Evolutionary conservation across 2,329 filamentous ascomycete genomes (phyloP), one percentile per base, ranked within the genome.

Genomic region (Myriosclerotinia curreyana): DNA sequence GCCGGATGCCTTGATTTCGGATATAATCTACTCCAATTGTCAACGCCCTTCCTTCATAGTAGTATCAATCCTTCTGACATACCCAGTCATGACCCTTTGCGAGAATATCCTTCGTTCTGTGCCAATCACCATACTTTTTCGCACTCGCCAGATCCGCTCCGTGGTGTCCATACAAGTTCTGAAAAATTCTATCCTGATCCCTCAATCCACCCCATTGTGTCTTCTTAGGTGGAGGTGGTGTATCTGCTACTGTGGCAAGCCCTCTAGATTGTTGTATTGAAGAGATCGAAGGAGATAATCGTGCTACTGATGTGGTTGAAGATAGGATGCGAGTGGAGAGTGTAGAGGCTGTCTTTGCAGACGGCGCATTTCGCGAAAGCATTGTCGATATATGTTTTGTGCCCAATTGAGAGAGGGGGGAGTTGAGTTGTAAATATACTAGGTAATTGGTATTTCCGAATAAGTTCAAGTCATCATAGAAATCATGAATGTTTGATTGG

Each of bases 41-140:
- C 65, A 74, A 68, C 51, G 42, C 31, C 20, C 22, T 9, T 63
- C 25, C 60, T 34, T 28, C n/a, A 52, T 63, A 55, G 38, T 50
- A 55, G 20, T 31, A 56, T 44, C 34, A 36, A 9, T 22, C 28
- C 48, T n/a, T 50, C 50, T 54, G 49, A 68, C 75, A 71, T 77
- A 87, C 85, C 88, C 95, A 99, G 74, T 99, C 94, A 79, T 99
- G 91, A 64, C 95, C 95, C 84, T 99, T 99, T 72, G 92, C 80
- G 66, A 99, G 79, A 65, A 99, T 99, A 78, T 99, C 95, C 85
- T 99, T 99, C 64, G 95, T 99, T 85, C 96, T 96, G 82, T 99
- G 87, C 95, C 95, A 99, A 79, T 98, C 95, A 72, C 95, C 95
- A 84, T 96, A 96, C 81, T 96, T 96, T 88, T 92, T 93, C 62